Percentiles rank a stretch among this genome's conserved stretches.
phyloP scores from a whole-genome alignment of 768 basidiomycete species.

The Gyrodon lividus region DNA sequence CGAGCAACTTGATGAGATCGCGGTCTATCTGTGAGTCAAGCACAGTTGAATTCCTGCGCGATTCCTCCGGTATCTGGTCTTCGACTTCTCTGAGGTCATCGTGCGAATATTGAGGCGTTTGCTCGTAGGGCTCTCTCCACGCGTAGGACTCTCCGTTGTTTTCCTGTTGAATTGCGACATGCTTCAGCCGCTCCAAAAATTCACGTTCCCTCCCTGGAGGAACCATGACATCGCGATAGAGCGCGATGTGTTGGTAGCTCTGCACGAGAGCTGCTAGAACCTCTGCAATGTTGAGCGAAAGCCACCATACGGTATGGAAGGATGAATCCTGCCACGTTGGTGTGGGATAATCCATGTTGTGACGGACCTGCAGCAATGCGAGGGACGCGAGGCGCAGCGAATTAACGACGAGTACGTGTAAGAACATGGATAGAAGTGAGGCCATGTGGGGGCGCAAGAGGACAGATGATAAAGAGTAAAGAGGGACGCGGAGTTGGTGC shows the following conservation, averaged over 20 bases:
- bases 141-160: slow-evolving; percentile 8
- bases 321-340: slow-evolving; percentile 56
- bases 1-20: slow-evolving; percentile 65
- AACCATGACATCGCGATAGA: slow-evolving; percentile 72
- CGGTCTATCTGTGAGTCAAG: slow-evolving; percentile 50
- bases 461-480: slow-evolving; percentile 36
- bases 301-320: slow-evolving; percentile 74
- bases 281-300: slow-evolving; percentile 69
- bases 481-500: slow-evolving; percentile 32
- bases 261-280: slow-evolving; percentile 63
- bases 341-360: slow-evolving; percentile 38
- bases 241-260: slow-evolving; percentile 63
- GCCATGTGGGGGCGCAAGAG: slow-evolving; percentile 26
- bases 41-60: slow-evolving; percentile 3
- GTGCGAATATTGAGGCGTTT: slow-evolving; percentile 5
- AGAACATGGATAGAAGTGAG: slow-evolving; percentile 37
- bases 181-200: slow-evolving; percentile 33
- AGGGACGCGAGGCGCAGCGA: slow-evolving; percentile 54
- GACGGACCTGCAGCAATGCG: slow-evolving; percentile 51
- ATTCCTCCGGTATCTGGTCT: slow-evolving; percentile 9
- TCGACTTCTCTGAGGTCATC: slow-evolving; percentile 22
- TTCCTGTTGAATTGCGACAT: slow-evolving; percentile 5
- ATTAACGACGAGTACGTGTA: slow-evolving; percentile 53
- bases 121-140: slow-evolving; percentile 13
- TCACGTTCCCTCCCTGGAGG: slow-evolving; percentile 40